These are phyloP conservation scores for Kodamaea kaohsiungensis DNA, from an alignment of 805 yeast species.

Conservation along the genomic window DNA sequence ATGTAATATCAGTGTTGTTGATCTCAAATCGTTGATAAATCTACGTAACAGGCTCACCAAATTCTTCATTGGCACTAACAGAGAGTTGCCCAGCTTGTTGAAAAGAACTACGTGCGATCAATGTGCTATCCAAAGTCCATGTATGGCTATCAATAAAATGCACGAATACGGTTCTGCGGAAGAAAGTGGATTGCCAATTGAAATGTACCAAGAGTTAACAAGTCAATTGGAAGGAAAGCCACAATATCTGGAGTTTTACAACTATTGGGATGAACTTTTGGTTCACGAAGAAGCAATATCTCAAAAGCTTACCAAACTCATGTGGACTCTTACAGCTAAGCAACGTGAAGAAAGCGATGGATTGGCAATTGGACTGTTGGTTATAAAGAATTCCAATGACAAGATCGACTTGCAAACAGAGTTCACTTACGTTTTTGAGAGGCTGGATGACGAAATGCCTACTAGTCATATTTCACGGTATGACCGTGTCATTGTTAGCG, in stretches of 20 bases:
- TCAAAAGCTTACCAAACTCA: slow-evolving; percentile 52
- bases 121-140: slow-evolving; percentile 56
- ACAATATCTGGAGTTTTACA: slow-evolving; percentile 55
- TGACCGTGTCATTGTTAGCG: slow-evolving; percentile 76
- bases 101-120: slow-evolving; percentile 57
- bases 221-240: slow-evolving; percentile 45
- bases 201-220: slow-evolving; percentile 50
- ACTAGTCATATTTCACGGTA: slow-evolving; percentile 47
- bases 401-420: slow-evolving; percentile 22
- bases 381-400: slow-evolving; percentile 33
- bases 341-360: slow-evolving; percentile 66
- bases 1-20: slow-evolving; percentile 53
- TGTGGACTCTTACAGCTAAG: slow-evolving; percentile 64
- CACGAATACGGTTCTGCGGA: slow-evolving; percentile 58
- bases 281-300: slow-evolving; percentile 71
- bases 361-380: slow-evolving; percentile 54
- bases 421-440: slow-evolving; percentile 51
- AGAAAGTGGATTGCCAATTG: slow-evolving; percentile 52
- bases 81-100: slow-evolving; percentile 55
- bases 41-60: slow-evolving; percentile 70
- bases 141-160: slow-evolving; percentile 66
- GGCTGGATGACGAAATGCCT: slow-evolving; percentile 34
- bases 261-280: slow-evolving; percentile 72
- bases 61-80: slow-evolving; percentile 50
- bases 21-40: slow-evolving; percentile 67